Conservation (phyloP, 352 stramenopile species). For the Globisporangium polare region DNA sequence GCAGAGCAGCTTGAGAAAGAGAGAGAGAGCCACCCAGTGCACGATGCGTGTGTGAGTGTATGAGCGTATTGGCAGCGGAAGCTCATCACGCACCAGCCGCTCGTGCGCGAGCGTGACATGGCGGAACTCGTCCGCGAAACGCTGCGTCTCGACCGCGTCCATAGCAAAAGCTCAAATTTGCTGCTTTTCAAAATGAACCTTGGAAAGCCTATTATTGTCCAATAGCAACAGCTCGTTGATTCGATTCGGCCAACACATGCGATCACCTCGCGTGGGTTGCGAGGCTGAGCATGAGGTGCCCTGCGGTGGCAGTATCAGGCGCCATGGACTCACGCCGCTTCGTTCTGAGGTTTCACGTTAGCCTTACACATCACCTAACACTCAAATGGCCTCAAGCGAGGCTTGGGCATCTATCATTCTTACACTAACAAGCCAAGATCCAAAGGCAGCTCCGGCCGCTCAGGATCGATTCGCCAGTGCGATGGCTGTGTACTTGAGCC, state of each 20-base stretch:
- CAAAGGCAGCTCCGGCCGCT: not conserved
- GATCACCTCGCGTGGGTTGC: too few species aligned
- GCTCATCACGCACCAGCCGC: slow-evolving; percentile 26
- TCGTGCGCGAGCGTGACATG: slow-evolving; percentile 30
- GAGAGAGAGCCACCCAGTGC: not conserved
- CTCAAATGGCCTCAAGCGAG: not conserved
- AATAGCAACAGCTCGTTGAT: slow-evolving; percentile 1
- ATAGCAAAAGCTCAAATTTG: not conserved
- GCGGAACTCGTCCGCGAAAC: slow-evolving; percentile 15
- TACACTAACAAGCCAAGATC: not conserved
- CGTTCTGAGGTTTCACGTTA: too few species aligned
- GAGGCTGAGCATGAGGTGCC: too few species aligned
- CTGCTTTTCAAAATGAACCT: not conserved
- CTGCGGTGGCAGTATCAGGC: too few species aligned
- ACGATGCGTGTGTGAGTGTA: not conserved
- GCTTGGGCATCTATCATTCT: not conserved
- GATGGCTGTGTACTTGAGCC: slow-evolving; percentile 83
- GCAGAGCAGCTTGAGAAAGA: slow-evolving; percentile 36
- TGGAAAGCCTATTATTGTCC: not conserved
- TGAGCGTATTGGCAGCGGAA: not conserved
- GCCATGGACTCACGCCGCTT: too few species aligned
- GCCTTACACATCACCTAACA: too few species aligned
- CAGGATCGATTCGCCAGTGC: slow-evolving; percentile 64
- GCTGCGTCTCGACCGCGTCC: not conserved
- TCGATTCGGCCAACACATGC: too few species aligned